Evolutionary conservation across 352 stramenopile genomes (phyloP).

Genomic region (Hyaloperonospora arabidopsidis): DNA sequence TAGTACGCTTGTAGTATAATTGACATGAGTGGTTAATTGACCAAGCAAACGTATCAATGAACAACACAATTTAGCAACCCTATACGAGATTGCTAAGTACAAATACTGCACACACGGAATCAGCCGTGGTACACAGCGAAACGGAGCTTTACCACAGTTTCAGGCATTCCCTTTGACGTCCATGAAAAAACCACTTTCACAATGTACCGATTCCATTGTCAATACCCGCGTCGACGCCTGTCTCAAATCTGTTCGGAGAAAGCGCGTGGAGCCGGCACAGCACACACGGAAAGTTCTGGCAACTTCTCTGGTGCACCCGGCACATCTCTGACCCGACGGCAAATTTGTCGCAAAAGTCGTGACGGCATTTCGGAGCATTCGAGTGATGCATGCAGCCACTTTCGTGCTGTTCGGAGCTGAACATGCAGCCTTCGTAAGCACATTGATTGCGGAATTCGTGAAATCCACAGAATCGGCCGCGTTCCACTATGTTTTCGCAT

Average conservation of each 20-base stretch:
- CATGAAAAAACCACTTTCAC: constrained; percentile 2
- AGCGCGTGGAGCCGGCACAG: constrained; percentile 39
- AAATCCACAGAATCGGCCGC: constrained; percentile 48
- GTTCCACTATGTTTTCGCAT: constrained; percentile 52
- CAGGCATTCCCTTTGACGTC: constrained; percentile 12
- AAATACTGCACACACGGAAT: constrained; percentile 8
- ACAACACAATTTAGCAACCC: too few relatives aligned
- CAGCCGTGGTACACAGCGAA: constrained; percentile 11
- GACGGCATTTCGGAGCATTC: constrained; percentile 39
- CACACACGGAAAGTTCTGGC: constrained; percentile 40
- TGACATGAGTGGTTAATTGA: too few relatives aligned
- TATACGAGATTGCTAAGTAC: too few relatives aligned
- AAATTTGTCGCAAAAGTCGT: constrained; percentile 63
- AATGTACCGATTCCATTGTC: constrained; percentile 21
- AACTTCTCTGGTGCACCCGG: constrained; percentile 45
- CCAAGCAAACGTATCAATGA: too few relatives aligned
- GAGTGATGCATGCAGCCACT: constrained; percentile 45
- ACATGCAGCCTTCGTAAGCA: constrained; percentile 48
- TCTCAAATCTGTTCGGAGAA: constrained; percentile 8
- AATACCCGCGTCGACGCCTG: constrained; percentile 19
- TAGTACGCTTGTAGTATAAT: too few relatives aligned
- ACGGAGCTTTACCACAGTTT: constrained; percentile 1
- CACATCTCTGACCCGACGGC: constrained; percentile 33
- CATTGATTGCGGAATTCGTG: constrained; percentile 48
- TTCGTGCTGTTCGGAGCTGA: constrained; percentile 22